Evolutionary conservation across 306 rosid species (phyloP), one percentile per base, ranked within the genome.

Genomic region (Dryas drummondii): DNA sequence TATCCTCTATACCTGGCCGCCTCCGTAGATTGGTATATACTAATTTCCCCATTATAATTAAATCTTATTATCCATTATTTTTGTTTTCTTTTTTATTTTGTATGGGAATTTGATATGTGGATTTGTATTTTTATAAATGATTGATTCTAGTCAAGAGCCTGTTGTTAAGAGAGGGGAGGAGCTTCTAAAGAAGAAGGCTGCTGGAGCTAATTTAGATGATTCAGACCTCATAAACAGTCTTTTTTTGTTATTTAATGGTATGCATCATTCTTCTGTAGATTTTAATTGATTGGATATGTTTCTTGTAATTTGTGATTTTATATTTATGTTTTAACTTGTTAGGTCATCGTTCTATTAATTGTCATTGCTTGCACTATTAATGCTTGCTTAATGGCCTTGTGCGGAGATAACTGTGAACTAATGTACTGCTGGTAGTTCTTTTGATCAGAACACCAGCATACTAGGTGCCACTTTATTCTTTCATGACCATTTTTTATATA

Each of bases 111-210:
- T 78, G 77, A 79, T 73, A 13, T 54, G 75, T 68, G 74, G 49
- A 47, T 57, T 40, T 48, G 50, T 69, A 51, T 53, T 61, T 81
- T 62, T 72, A 54, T 84, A 77, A 73, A 87, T 84, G 80, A 77
- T 81, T 85, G 67, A 82, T 85, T 86, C 85, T 80, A 94, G 98
- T 86, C 94, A 94, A 77, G 98, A 94, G 90, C 82, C 86, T 54
- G 91, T 90, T 79, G 80, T 88, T 78, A 94, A 90, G 89, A 87
- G 88, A 85, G 98, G 97, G 78, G 98, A 94, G 88, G 97, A 90
- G 84, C 97, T 94, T 82, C 72, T 91, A 73, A 94, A 92, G 94
- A 91, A 91, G 96, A 94, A 91, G 87, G 96, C 91, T 79, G 75
- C 82, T 76, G 84, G 86, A 68, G 92, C 93, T 74, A 88, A 87